These are phyloP conservation scores for Trametes gibbosa DNA, from an alignment of 768 basidiomycete species.

Conservation along the genomic window DNA sequence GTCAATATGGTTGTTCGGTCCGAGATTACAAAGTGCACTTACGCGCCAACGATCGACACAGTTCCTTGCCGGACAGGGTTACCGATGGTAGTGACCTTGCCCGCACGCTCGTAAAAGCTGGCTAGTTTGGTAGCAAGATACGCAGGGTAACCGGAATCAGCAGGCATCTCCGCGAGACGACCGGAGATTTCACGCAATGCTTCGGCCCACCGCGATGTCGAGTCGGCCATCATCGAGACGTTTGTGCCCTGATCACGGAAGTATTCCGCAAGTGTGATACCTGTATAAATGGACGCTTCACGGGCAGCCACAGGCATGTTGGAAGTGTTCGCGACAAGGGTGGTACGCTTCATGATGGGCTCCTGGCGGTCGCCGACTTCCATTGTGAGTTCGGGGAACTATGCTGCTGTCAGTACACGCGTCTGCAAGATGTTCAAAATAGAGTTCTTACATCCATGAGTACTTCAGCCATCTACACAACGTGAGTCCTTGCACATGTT, in stretches of 20 bases:
- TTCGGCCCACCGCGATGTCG: constrained; percentile 98
- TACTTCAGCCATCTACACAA: constrained; percentile 87
- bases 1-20: constrained; percentile 2
- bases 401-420: background rate
- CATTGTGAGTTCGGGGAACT: constrained; percentile 92
- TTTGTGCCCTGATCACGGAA: constrained; percentile 99
- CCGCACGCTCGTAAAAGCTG: constrained; percentile 97
- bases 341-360: constrained; percentile 99
- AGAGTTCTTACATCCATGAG: constrained; percentile 79
- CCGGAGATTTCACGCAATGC: constrained; percentile 99
- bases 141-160: constrained; percentile 98
- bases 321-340: constrained; percentile 97
- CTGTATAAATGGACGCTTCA: constrained; percentile 99
- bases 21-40: constrained; percentile 36
- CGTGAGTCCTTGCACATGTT: background rate
- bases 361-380: constrained; percentile 91
- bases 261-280: constrained; percentile 98
- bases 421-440: background rate
- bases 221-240: constrained; percentile 99
- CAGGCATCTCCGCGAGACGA: constrained; percentile 99
- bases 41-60: constrained; percentile 99
- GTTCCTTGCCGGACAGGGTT: constrained; percentile 86
- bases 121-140: constrained; percentile 95
- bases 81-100: constrained; percentile 91
- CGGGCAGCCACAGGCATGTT: constrained; percentile 99